Conservation (phyloP, 129 eudicot genomes). For the Calendula officinalis region DNA sequence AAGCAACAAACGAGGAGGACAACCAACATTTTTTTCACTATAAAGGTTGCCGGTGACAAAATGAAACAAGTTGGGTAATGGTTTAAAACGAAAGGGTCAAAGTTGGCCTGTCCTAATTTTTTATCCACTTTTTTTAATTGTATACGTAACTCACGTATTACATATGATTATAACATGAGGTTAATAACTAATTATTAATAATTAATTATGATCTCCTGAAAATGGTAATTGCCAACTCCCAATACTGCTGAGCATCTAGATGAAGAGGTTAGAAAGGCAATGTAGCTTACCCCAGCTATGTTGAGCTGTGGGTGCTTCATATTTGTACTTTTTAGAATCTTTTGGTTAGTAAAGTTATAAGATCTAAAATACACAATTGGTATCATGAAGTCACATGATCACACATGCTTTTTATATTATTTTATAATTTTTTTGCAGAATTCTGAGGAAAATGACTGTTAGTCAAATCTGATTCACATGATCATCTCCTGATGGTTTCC, state of each 20-base stretch:
- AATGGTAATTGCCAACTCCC: not conserved
- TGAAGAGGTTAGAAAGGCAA: conserved; percentile 2
- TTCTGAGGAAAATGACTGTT: conserved; percentile 18
- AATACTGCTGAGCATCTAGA: conserved; percentile 2
- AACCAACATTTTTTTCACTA: too few relatives aligned
- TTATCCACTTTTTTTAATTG: too few relatives aligned
- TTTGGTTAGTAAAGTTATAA: conserved; percentile 27
- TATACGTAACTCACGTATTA: too few relatives aligned
- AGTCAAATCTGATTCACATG: conserved; percentile 39
- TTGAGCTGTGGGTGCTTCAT: conserved; percentile 26
- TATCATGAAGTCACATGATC: conserved; percentile 76
- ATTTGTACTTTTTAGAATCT: conserved; percentile 26
- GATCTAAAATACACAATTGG: conserved; percentile 29
- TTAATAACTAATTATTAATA: too few relatives aligned
- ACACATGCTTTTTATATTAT: conserved; percentile 46
- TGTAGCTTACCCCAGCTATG: conserved; percentile 19
- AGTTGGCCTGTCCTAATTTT: too few relatives aligned
- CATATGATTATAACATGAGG: too few relatives aligned
- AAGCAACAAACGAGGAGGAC: too few relatives aligned
- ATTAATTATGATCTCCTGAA: too few relatives aligned
- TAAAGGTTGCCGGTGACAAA: too few relatives aligned
- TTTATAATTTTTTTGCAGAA: conserved; percentile 25
- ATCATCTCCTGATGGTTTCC: conserved; percentile 49
- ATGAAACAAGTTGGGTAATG: too few relatives aligned
- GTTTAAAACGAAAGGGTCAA: too few relatives aligned